A percentile compares a stretch with the other conserved stretches of the same genome.
These are phyloP conservation scores for Solanum pimpinellifolium DNA, from an alignment of 257 asterid species.

Conservation along the genomic window DNA sequence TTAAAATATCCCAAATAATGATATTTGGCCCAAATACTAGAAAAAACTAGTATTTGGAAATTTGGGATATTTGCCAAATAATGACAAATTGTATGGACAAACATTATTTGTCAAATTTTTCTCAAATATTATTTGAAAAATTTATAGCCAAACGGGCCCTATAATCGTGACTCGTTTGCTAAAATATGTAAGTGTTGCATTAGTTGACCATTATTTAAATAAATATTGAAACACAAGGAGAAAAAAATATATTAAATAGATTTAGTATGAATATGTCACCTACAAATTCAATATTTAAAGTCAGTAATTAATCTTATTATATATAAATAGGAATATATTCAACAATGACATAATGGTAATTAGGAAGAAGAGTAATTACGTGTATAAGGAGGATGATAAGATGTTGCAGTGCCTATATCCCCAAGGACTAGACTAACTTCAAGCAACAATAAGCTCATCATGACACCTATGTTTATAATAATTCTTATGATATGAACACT, in stretches of 20 bases:
- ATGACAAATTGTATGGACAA: no score
- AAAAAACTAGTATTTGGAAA: no score
- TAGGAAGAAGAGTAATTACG: conserved; percentile 13
- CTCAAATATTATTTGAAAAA: no score
- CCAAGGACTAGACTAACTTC: conserved; percentile 19
- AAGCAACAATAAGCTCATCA: conserved; percentile 13
- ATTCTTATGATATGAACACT: conserved; percentile 4
- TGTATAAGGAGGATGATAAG: conserved; percentile 60
- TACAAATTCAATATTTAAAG: background rate
- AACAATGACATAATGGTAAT: background rate
- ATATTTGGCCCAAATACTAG: no score
- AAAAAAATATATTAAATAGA: background rate
- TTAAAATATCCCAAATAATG: no score
- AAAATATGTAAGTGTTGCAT: background rate
- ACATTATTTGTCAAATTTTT: no score
- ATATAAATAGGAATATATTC: background rate
- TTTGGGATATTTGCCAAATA: no score
- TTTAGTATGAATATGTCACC: no score
- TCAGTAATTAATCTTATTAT: background rate
- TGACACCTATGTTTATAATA: background rate
- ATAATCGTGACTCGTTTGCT: no score
- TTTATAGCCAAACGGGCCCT: no score
- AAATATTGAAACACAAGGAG: background rate
- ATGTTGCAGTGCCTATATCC: conserved; percentile 59
- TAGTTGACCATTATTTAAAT: background rate